Percentiles rank a stretch among this genome's conserved stretches.
These are phyloP conservation scores for Cladophialophora carrionii DNA, from an alignment of 2,329 filamentous ascomycete genomes.

Conservation along the genomic window DNA sequence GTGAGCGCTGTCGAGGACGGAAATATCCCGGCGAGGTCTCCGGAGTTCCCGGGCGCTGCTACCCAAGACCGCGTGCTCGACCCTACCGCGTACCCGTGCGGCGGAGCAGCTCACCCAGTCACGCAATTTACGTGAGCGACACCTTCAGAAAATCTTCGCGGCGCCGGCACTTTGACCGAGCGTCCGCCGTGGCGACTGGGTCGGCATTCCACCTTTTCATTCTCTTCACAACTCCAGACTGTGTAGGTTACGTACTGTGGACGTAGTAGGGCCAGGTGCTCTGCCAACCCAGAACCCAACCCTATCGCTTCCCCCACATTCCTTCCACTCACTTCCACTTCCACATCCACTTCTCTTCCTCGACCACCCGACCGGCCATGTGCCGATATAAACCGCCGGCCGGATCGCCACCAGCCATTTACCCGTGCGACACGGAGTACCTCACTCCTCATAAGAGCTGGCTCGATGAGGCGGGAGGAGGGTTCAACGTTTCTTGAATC, in stretches of 20 bases:
- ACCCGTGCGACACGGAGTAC: neutral
- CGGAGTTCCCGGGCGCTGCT: too few species aligned
- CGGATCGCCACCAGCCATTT: slow-evolving; percentile 21
- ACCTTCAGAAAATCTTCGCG: too few species aligned
- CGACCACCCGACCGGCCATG: slow-evolving; percentile 6
- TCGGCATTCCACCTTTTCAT: neutral
- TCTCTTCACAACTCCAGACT: neutral
- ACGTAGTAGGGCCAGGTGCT: neutral
- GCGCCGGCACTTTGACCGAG: neutral
- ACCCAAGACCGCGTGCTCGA: too few species aligned
- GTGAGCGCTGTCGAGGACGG: too few species aligned
- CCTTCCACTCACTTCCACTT: neutral
- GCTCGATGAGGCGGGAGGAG: too few species aligned
- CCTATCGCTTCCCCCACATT: neutral
- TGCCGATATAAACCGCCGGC: slow-evolving; percentile 12
- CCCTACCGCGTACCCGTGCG: too few species aligned
- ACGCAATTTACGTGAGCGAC: too few species aligned
- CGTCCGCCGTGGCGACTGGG: neutral
- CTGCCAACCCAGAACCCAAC: slow-evolving; percentile 2
- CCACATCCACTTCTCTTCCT: slow-evolving; percentile 7
- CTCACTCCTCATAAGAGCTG: too few species aligned
- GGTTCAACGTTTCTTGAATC: too few species aligned
- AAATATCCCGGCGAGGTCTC: too few species aligned
- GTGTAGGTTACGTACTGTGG: too few species aligned
- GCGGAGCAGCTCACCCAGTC: too few species aligned